Base-by-base conservation (phyloP, 2,329 filamentous ascomycete genomes). In the Rhexocercosporidium sp. region DNA sequence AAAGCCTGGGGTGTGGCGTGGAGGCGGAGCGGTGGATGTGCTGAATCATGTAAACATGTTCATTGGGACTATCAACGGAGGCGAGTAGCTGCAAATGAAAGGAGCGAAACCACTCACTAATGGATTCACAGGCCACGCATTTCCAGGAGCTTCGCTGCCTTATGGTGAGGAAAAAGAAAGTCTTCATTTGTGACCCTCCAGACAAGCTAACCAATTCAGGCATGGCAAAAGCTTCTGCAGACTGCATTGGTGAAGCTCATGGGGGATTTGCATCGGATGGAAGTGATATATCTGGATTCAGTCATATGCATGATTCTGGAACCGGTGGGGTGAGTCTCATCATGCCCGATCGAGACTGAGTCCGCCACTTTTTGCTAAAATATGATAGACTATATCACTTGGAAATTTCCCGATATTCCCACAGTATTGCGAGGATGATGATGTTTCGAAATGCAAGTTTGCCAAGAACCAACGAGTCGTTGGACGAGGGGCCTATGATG, bases 371-470 rank as follows among this genome's bases (percentile, higher is more conserved):
- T 9, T 56, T 47, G 27, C 62, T 64, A 59, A 62, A 27, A 22
- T 14, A 25, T 25, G 11, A 22, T 12, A 54, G 62, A 80, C 80
- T 64, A 80, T 81, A 11, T 82, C 81, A 27, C 69, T 83, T 11
- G 82, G 82, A 9, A 83, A 83, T 64, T 83, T 83, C 54, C 81
- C 82, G 1, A 72, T 83, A 3, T 83, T 83, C 62, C 81, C 81
- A 0, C 80, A 82, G 65, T 62, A 80, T 3, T 83, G 81, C 60
- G 72, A 77, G 11, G 78, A 75, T 1, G 82, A 84, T 37, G 82
- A 85, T 27, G 75, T 91, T 39, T 82, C 89, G 67, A 82, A 82
- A 47, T 90, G 88, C 78, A 78, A 79, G 27, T 90, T 87, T 74
- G 78, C 81, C 18, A 82, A 81, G 60, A 78, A 76, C 78, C 79